Conservation (phyloP, 2,329 filamentous ascomycete species). For the Neonectria punicea region DNA sequence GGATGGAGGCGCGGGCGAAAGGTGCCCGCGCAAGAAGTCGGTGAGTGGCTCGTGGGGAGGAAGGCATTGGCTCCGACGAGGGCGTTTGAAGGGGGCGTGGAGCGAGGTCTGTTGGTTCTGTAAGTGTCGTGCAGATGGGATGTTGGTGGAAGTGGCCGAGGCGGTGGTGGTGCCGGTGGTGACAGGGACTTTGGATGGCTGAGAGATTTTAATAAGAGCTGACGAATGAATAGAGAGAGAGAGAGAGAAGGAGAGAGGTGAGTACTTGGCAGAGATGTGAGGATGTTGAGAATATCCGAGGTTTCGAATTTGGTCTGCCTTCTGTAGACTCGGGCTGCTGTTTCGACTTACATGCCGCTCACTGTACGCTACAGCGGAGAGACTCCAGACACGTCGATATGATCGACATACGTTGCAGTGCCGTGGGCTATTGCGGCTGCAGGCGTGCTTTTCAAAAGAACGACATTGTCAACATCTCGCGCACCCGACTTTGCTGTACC, state of each 20-base stretch:
- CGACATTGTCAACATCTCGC: neutral
- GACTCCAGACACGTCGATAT: neutral
- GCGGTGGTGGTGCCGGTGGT: no score
- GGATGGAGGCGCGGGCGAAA: neutral
- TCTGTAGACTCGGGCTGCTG: neutral
- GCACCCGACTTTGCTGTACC: neutral
- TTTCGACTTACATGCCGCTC: neutral
- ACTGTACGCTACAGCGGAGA: neutral
- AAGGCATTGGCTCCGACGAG: neutral
- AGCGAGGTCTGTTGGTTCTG: neutral
- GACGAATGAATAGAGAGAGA: no score
- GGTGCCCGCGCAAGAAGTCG: constrained; percentile 5
- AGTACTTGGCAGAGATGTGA: neutral
- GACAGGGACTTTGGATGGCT: neutral
- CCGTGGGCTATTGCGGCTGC: neutral
- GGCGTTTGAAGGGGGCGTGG: neutral
- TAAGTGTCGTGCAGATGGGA: neutral
- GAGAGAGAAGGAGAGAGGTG: neutral
- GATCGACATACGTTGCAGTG: neutral
- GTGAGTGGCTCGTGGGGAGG: constrained; percentile 1
- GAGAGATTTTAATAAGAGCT: no score
- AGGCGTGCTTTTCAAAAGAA: neutral
- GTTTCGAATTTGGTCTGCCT: no score
- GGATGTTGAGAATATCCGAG: no score
- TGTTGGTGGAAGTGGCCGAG: neutral